Evolutionary conservation across 495 filamentous ascomycete genomes (phyloP), one percentile per base, ranked within the genome.

Genomic region (Usnea hakonensis): DNA sequence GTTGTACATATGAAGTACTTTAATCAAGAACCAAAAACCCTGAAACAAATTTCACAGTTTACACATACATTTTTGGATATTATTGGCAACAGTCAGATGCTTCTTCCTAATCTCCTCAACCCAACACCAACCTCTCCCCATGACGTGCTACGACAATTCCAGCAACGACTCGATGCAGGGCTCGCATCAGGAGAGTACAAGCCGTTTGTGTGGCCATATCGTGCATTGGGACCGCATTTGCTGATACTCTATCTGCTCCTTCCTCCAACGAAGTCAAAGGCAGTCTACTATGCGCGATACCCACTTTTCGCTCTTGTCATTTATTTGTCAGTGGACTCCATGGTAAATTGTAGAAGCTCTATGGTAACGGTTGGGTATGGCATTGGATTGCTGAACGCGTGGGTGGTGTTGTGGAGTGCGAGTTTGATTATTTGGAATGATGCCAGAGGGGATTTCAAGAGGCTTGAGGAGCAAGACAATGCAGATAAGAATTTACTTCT

Each of bases 331-430:
- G 26, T 74, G 5, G 73, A 78, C 43, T 58, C 71, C 10, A 70
- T 83, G 30, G 64, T 61, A 46, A 69, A 74, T 28, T 76, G 75
- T n/a, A 73, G 80, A 40, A 82, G 83, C 55, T 62, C 79, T 1
- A 78, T 81, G 54, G 82, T 85, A 54, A 87, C 79, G 3, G 72
- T 81, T 50, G 83, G 84, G 0, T 91, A 90, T 66, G 83, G 81
- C n/a, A 74, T 83, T 23, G 91, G 91, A 0, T 63, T 93, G 56
- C 68, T 87, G 28, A 76, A 77, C 0, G 77, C 78, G 16, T 95
- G 88, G 87, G 78, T 79, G 43, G 78, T 84, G 26, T 70, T 94
- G 14, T 91, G 87, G 87, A 75, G 71, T 58, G 73, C 78, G 17
- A 79, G 78, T 0, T 69, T 90, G 65, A 69, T 94, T 35, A 67